These are phyloP conservation scores for Camelina neglecta DNA, from an alignment of 345 rosid species.

Conservation along the genomic window DNA sequence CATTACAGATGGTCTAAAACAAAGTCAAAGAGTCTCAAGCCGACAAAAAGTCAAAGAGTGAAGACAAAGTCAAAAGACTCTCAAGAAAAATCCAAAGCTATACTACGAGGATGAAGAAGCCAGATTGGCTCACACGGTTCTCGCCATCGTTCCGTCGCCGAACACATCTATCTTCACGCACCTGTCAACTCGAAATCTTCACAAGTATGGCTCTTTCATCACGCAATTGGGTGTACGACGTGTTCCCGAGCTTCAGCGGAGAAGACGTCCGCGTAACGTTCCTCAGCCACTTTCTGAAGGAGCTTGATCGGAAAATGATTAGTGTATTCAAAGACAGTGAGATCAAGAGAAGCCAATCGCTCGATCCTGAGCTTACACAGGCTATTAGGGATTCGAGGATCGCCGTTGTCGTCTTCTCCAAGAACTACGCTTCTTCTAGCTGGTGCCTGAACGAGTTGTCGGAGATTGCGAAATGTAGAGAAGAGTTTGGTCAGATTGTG, in stretches of 20 bases:
- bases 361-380: not conserved
- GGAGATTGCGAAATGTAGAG: not conserved
- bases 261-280: not conserved
- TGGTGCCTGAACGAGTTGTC: not conserved
- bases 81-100: too few species aligned
- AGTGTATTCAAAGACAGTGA: not conserved
- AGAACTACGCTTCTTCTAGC: not conserved
- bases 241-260: not conserved
- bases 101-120: too few species aligned
- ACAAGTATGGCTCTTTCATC: not conserved
- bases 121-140: too few species aligned
- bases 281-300: not conserved
- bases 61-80: too few species aligned
- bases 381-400: not conserved
- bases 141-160: too few species aligned
- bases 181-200: too few species aligned
- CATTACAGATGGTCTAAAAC: too few species aligned
- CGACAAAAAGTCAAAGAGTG: too few species aligned
- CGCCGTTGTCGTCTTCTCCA: not conserved
- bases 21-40: too few species aligned
- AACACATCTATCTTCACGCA: too few species aligned
- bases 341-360: not conserved
- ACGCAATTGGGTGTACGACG: not conserved
- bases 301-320: not conserved
- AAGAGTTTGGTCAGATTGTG: not conserved